phyloP scores from a whole-genome alignment of 768 basidiomycete species.

The Boletus vermiculosoides region DNA sequence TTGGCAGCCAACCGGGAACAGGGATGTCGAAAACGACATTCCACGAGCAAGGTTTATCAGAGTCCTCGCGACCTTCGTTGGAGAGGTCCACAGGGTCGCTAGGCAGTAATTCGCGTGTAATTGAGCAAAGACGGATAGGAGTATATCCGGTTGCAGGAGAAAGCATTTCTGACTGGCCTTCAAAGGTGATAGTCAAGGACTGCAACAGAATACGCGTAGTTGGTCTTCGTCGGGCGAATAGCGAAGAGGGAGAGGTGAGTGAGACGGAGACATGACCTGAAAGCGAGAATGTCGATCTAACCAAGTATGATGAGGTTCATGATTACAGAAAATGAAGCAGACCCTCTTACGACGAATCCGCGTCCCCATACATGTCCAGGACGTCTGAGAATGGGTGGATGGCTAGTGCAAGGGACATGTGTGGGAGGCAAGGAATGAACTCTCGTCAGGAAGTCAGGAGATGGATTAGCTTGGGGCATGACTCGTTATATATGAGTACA shows the following conservation, averaged over 20 bases:
- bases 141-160: conserved; percentile 66
- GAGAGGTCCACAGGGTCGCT: conserved; percentile 56
- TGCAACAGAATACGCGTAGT: conserved; percentile 56
- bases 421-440: conserved; percentile 16
- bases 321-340: conserved; percentile 3
- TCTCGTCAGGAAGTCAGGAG: conserved; percentile 13
- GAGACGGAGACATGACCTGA: conserved; percentile 76
- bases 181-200: conserved; percentile 75
- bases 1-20: conserved; percentile 90
- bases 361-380: conserved; percentile 70
- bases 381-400: conserved; percentile 57
- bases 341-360: conserved; percentile 57
- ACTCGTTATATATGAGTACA: conserved; percentile 27
- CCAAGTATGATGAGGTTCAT: conserved; percentile 6
- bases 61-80: conserved; percentile 63
- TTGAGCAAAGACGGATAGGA: conserved; percentile 62
- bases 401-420: conserved; percentile 66
- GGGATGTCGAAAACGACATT: conserved; percentile 77
- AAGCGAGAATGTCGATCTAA: conserved; percentile 82
- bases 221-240: conserved; percentile 51
- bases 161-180: conserved; percentile 80
- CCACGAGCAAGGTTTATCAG: conserved; percentile 57
- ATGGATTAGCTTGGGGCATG: conserved; percentile 12
- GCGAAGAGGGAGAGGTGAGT: conserved; percentile 53
- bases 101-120: conserved; percentile 57